Evolutionary conservation across 208 protist species (phyloP), one percentile per base, ranked within the genome.

Genomic region (Leishmania turanica): DNA sequence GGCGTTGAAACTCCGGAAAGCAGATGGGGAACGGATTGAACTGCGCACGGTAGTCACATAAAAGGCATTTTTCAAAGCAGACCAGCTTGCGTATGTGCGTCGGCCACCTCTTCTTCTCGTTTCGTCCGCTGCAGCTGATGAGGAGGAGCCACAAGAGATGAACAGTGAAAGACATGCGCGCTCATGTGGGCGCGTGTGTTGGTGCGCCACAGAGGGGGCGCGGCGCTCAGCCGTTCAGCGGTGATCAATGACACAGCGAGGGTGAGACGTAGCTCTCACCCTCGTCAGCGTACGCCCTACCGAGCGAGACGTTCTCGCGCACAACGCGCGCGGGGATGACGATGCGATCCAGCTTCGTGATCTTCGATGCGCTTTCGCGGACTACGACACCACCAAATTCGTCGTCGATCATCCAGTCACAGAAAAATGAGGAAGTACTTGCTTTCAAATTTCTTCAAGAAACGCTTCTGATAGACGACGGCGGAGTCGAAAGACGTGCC

Each of bases 371-470:
- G 80, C 96, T 92, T 83, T 95, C 91, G 40, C 92, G 92, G 40
- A 96, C 89, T 2, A 94, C 90, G 54, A 97, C 73, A 58, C 92
- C 92, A 40, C 80, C 85, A 64, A 95, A 95, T 77, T 93, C 84
- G 19, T 93, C 90, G 21, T 89, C 89, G 31, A 95, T 77, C 81
- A 92, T 89, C 92, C 94, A 97, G 8, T 80, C 91, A 62, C 92
- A 94, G 81, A 97, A 95, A 51, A 51, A 95, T 96, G 45, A 90
- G 92, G 71, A 93, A 92, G 85, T 91, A 96, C 82, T 91, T 91
- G 11, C 87, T 64, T 34, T 93, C 89, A 68, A 95, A 96, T 75
- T 89, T 89, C 74, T 92, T 92, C 19, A 95, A 82, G 66, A 94
- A 79, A 27, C 92, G 87, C 42, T 85, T 68, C 84, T 96, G 92